A percentile compares a stretch with the other conserved stretches of the same genome.
Conservation (phyloP, 2,329 filamentous ascomycete genomes). For the Colletotrichum sp. region DNA sequence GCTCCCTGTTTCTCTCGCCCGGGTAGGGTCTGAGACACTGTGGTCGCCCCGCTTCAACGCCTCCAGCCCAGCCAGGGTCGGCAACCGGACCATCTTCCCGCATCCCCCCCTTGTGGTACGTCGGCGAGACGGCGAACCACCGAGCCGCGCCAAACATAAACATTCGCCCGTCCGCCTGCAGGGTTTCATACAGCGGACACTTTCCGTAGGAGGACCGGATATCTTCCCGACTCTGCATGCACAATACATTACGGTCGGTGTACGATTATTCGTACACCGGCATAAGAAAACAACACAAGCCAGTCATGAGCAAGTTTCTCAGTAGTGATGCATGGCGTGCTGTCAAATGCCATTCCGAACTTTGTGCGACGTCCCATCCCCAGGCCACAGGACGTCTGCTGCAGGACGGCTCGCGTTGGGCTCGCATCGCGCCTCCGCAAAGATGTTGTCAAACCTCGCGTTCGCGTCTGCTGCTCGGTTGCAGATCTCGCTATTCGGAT, state of each 20-base stretch:
- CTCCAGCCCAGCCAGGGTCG: background rate
- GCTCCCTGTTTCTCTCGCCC: background rate
- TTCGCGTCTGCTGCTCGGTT: background rate
- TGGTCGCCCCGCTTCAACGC: background rate
- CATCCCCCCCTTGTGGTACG: background rate
- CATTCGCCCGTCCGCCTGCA: background rate
- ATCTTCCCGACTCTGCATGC: background rate
- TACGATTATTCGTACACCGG: background rate
- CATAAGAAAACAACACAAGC: background rate
- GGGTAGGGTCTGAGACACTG: background rate
- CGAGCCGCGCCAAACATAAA: background rate
- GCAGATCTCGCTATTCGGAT: background rate
- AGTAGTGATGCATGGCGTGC: background rate
- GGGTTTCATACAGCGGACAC: background rate
- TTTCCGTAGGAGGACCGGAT: background rate
- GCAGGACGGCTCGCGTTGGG: background rate
- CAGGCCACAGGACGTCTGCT: background rate
- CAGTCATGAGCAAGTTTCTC: background rate
- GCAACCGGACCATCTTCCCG: background rate
- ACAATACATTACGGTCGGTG: background rate
- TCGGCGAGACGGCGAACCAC: conserved; percentile 1
- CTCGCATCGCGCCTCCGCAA: background rate
- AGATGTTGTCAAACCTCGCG: background rate
- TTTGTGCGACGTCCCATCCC: background rate
- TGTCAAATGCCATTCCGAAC: background rate